phyloP scores from a whole-genome alignment of 495 filamentous ascomycete species.

The Hypoxylon cercidicola region DNA sequence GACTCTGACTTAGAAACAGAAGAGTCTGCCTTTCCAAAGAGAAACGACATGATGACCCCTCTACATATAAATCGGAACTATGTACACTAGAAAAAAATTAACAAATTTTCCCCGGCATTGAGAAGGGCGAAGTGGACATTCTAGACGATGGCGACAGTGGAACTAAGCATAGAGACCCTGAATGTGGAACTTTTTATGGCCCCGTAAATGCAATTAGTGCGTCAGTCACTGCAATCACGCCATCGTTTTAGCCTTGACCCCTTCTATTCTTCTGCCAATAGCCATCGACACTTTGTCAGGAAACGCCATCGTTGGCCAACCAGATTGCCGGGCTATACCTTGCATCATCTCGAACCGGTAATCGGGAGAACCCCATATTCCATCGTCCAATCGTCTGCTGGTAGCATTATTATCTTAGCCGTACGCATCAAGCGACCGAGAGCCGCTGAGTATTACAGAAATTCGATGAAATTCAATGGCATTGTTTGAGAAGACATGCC shows the following conservation, averaged over 20 bases:
- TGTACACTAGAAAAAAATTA: conserved; percentile 24
- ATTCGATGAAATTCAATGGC: too few species aligned
- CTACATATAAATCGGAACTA: conserved; percentile 33
- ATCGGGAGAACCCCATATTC: conserved; percentile 41
- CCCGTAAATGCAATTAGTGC: conserved; percentile 40
- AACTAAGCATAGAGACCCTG: conserved; percentile 41
- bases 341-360: conserved; percentile 44
- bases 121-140: conserved; percentile 32
- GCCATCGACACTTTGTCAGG: conserved; percentile 42
- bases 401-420: conserved; percentile 10
- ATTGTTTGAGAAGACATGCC: neutral
- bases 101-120: conserved; percentile 29
- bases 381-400: conserved; percentile 21
- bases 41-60: conserved; percentile 46
- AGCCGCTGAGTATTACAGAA: conserved; percentile 19
- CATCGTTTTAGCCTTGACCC: conserved; percentile 42
- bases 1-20: conserved; percentile 43
- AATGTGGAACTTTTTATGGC: conserved; percentile 40
- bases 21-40: conserved; percentile 47
- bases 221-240: conserved; percentile 45
- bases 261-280: conserved; percentile 40
- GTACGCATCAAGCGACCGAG: conserved; percentile 27
- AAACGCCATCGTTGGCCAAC: conserved; percentile 45
- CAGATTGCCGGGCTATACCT: conserved; percentile 34
- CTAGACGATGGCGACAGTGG: conserved; percentile 33